Evolutionary conservation across 176 grass and related monocot genomes (phyloP).

Genomic region (Guadua angustifolia): DNA sequence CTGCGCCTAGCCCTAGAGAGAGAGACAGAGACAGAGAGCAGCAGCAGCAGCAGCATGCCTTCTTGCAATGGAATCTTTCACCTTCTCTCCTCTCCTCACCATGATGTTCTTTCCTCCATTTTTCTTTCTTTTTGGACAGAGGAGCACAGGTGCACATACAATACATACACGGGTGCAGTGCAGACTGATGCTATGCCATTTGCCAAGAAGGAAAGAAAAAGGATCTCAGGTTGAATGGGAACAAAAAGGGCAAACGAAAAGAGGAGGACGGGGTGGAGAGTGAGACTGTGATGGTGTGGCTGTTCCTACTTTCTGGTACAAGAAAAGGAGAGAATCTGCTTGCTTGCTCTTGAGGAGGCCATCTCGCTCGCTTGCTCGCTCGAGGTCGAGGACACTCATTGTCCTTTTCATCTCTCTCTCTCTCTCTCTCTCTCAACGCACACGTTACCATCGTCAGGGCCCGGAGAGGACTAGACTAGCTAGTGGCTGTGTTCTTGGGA

Average conservation of each 20-base stretch:
- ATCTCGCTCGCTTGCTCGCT: neutral
- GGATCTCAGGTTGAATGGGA: neutral
- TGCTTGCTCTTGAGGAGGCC: neutral
- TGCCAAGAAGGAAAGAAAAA: neutral
- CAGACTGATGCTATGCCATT: slow-evolving; percentile 1
- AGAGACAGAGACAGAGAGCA: neutral
- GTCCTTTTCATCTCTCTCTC: neutral
- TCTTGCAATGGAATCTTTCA: slow-evolving; percentile 39
- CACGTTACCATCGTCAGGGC: neutral
- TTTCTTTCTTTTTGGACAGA: neutral
- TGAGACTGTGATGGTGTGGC: neutral
- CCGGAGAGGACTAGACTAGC: neutral
- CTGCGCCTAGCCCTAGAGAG: neutral
- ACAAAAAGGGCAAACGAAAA: slow-evolving; percentile 15
- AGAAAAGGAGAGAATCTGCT: slow-evolving; percentile 31
- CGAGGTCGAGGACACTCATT: neutral
- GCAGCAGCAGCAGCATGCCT: neutral
- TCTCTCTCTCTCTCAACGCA: too few species aligned
- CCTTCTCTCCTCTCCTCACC: neutral
- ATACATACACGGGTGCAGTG: neutral
- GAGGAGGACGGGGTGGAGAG: too few species aligned
- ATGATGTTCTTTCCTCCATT: neutral
- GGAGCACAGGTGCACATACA: neutral
- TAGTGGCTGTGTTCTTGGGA: neutral
- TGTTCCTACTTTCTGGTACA: slow-evolving; percentile 34